Base-by-base conservation (phyloP, 768 basidiomycete genomes). In the Melanogaster broomeanus region DNA sequence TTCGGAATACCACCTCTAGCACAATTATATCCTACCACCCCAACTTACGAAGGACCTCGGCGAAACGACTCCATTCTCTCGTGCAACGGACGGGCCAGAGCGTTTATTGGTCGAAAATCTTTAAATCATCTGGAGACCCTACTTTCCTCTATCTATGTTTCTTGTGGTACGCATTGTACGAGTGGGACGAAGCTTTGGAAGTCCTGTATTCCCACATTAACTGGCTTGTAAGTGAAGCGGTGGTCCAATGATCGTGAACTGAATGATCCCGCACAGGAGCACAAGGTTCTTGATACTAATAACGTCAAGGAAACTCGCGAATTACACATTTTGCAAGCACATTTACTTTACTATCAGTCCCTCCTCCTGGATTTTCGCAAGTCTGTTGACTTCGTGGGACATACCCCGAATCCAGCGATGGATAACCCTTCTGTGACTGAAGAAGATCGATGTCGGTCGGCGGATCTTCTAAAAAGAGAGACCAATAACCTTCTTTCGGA, bases 161-260 rank as follows among this genome's bases (percentile, higher is more conserved):
- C 24, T 62, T 85, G 41, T 85, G 83, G 83, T 82, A 83, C 57
- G 76, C 79, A 1, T 64, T 83, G 19, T 84, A 85, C 56, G 72
- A 80, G 2, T 85, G 83, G 81, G 83, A 85, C 48, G 82, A 85
- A 59, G 68, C 79, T 3, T 70, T 83, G 27, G 82, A 83, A 60
- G 57, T 63, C 6, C 60, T 85, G 27, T 81, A 79, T 55, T 52
- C 61, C 9, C 79, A 85, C 53, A 75, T 84, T 21, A 77, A 75
- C 52, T 64, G 53, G 27, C 60, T 85, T 73, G 81, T 82, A 60
- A 40, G 79, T 16, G 7, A 3, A 11, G 8, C 41, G 4, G 4
- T 24, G 10, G 24, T 6, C 3, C 6, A 3, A 9, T 34, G 15
- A 3, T 7, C 11, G 16, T 3, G 10, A 38, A 18, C 13, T 44